These are phyloP conservation scores for Leersia perrieri DNA, from an alignment of 176 grass and related monocot genomes.

Conservation along the genomic window DNA sequence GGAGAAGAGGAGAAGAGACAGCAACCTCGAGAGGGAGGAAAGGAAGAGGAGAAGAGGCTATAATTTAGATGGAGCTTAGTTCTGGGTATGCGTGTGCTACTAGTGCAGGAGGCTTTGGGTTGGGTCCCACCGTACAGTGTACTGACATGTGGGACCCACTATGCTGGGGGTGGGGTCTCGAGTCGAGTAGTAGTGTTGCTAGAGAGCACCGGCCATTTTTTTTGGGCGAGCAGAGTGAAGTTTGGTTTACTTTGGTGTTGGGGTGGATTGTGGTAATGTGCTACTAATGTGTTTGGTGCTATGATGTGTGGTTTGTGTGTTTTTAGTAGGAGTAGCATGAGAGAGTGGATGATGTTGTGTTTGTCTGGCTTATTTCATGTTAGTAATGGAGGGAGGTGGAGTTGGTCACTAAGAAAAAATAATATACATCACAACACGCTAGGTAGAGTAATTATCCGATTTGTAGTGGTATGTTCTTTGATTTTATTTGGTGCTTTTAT, in stretches of 20 bases:
- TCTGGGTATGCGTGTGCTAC: slow-evolving; percentile 32
- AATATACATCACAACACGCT: no score
- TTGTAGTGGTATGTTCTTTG: no score
- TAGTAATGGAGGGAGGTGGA: not conserved
- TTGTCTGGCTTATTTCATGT: not conserved
- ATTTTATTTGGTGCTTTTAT: no score
- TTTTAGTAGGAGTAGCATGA: not conserved
- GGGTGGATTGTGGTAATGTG: not conserved
- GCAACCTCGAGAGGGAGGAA: slow-evolving; percentile 38
- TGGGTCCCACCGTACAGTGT: slow-evolving; percentile 12
- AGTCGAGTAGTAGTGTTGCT: no score
- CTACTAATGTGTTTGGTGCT: not conserved
- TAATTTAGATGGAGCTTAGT: slow-evolving; percentile 8
- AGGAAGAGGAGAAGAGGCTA: not conserved
- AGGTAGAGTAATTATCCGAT: no score
- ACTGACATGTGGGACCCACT: not conserved
- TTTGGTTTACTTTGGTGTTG: not conserved
- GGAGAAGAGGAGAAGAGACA: not conserved
- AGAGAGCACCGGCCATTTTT: not conserved
- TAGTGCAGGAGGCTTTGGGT: slow-evolving; percentile 23
- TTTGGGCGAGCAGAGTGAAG: not conserved
- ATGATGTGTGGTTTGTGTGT: not conserved
- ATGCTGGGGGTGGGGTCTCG: not conserved
- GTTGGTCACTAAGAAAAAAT: no score
- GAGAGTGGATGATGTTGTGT: not conserved